Base-by-base conservation (phyloP, 768 basidiomycete genomes). In the Mycena vulgaris region DNA sequence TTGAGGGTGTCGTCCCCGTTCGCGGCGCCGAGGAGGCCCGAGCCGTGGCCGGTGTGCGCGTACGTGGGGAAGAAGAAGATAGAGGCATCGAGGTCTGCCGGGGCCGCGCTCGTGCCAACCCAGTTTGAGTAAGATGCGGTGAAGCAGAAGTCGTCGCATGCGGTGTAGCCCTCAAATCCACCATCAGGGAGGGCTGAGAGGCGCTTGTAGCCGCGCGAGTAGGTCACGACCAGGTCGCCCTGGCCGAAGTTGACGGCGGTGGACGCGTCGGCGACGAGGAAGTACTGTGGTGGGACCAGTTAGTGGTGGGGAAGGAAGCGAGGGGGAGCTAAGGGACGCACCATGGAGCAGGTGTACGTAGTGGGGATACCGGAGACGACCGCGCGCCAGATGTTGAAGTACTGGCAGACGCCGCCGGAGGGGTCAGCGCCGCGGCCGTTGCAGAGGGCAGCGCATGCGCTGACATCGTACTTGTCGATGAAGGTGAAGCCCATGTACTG, bases 401-500 rank as follows among this genome's bases (percentile, higher is more conserved):
- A 87, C 63, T 84, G 82, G 75, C 86, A 87, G 8, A 80, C 81
- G 56, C 85, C 86, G 37, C 85, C 85, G 30, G 70, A 69, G 9
- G 78, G 70, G 63, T 87, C 85, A 7, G 84, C 77, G 14, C 78
- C 81, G 33, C 85, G 82, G 17, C 77, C 79, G 62, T 85, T 86
- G 75, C 86, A 87, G 25, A 82, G 77, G 19, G 77, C 76, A 35
- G 86, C 83, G 51, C 85, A 87, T 10, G 83, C 83, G 10, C n/a
- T n/a, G n/a, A n/a, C n/a, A n/a, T n/a, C n/a, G n/a, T n/a, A n/a
- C n/a, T n/a, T n/a, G n/a, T n/a, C 82, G 21, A 86, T 78, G 77
- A 86, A 86, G 5, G 80, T 83, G 66, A 84, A 87, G 55, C 85
- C 85, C 85, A 86, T 86, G 72, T 86, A 87, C 85, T 85, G 21